Conservation (phyloP, 768 basidiomycete genomes). For the Cystofilobasidium capitatum region DNA sequence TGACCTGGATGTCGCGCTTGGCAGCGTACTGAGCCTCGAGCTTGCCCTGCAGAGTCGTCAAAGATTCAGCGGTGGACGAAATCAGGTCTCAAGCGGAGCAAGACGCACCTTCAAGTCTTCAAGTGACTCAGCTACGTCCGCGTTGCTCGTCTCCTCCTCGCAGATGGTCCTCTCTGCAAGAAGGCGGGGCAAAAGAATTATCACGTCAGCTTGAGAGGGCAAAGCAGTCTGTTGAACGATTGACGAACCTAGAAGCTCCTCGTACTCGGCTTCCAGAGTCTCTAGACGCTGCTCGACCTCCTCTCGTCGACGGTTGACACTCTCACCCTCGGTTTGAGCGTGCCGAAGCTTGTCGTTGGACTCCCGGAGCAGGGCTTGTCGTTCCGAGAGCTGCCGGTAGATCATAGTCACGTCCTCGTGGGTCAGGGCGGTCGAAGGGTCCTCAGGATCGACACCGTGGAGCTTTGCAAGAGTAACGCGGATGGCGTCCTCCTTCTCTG, state of each 20-base stretch:
- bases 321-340: slow-evolving; percentile 85
- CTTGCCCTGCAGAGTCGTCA: slow-evolving; percentile 58
- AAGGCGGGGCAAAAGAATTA: background rate
- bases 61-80: background rate
- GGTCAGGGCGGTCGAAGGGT: slow-evolving; percentile 51
- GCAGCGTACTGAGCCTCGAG: slow-evolving; percentile 87
- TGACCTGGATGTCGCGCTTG: slow-evolving; percentile 77
- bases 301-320: slow-evolving; percentile 66
- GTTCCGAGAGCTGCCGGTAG: slow-evolving; percentile 77
- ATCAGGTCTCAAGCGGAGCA: background rate
- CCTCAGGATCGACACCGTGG: slow-evolving; percentile 61
- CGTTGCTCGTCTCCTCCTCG: slow-evolving; percentile 76
- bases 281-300: slow-evolving; percentile 76
- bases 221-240: background rate
- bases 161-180: slow-evolving; percentile 76
- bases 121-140: slow-evolving; percentile 72
- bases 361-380: slow-evolving; percentile 74
- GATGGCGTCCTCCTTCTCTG: slow-evolving; percentile 89
- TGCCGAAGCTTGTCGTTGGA: slow-evolving; percentile 80
- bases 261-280: slow-evolving; percentile 83
- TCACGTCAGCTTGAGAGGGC: background rate
- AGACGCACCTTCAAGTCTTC: slow-evolving; percentile 71
- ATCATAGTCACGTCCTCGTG: slow-evolving; percentile 71
- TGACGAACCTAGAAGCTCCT: slow-evolving; percentile 78
- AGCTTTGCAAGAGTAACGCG: slow-evolving; percentile 73